phyloP scores from a whole-genome alignment of 2,329 filamentous ascomycete genomes.

The Fusarium torreyae region DNA sequence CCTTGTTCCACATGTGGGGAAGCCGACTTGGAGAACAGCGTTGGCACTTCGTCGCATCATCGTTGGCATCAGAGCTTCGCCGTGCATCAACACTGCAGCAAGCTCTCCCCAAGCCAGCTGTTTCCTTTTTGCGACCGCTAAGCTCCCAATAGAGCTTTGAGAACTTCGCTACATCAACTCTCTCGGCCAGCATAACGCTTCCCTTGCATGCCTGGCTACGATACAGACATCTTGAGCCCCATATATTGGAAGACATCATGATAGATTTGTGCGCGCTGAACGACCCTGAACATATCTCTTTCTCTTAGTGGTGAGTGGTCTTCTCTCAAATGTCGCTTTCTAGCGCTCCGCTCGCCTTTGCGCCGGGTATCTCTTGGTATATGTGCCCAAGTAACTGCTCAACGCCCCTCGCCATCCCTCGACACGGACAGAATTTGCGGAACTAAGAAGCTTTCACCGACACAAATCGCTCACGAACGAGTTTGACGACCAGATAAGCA shows the following conservation, averaged over 20 bases:
- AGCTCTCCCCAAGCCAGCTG: slow-evolving; percentile 30
- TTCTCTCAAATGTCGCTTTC: slow-evolving; percentile 20
- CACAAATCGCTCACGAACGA: no score
- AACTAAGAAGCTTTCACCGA: not conserved
- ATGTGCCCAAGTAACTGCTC: slow-evolving; percentile 1
- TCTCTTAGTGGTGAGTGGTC: slow-evolving; percentile 59
- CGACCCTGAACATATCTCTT: slow-evolving; percentile 53
- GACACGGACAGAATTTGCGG: not conserved
- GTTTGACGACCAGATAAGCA: no score
- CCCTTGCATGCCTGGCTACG: slow-evolving; percentile 46
- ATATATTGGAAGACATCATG: slow-evolving; percentile 57
- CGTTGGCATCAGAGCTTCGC: slow-evolving; percentile 47
- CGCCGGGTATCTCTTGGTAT: not conserved
- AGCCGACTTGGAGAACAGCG: slow-evolving; percentile 45
- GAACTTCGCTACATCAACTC: slow-evolving; percentile 8
- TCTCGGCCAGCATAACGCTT: slow-evolving; percentile 34
- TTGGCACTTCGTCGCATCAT: slow-evolving; percentile 52
- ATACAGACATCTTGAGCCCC: slow-evolving; percentile 44
- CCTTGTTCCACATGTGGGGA: slow-evolving; percentile 43
- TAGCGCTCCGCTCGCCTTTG: slow-evolving; percentile 13
- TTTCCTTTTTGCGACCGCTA: slow-evolving; percentile 28
- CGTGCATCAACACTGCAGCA: slow-evolving; percentile 43
- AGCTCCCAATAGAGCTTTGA: slow-evolving; percentile 27
- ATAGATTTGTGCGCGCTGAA: slow-evolving; percentile 57
- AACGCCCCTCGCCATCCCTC: not conserved